Evolutionary conservation across 495 filamentous ascomycete species (phyloP), one percentile per base, ranked within the genome.

Genomic region (Aspergillus funiculosus): DNA sequence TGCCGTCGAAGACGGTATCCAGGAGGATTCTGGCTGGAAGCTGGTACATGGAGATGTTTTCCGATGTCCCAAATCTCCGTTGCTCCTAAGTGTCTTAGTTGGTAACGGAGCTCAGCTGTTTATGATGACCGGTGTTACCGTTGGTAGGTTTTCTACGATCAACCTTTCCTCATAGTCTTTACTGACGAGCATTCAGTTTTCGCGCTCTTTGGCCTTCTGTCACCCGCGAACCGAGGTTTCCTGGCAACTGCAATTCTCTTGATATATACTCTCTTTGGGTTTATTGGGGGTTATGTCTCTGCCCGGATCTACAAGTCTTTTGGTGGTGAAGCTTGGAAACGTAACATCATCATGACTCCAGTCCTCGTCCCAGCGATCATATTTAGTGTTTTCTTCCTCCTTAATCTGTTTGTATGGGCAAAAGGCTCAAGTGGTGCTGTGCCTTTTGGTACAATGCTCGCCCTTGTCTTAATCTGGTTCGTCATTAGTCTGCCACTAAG

Each of bases 11-110:
- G 92, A 97, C 57, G 90, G 89, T 10, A 86, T 97, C 1, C 89
- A 95, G 59, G 92, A 98, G 61, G 92, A 98, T 63, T 95, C 89
- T 4, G 92, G 92, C 27, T 98, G 92, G 92, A 98, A 98, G 68
- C 71, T 98, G 32, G 90, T 98, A 0, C 92, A 98, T 56, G 92
- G 92, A 32, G 92, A 98, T 65, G 91, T 98, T 29, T 98, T 98
- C 75, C 81, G 92, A 30, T 80, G 87, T 8, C 92, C 92, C 4
- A 76, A 79, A 45, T 80, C 86, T 42, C 85, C 89, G 1, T 73
- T 98, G 31, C 70, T 95, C 5, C 76, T 98, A 15, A 87, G 88
- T 59, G 72, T 98, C 10, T 76, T 98, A 56, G 76, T 96, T 37
- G 92, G 92, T 25, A 97, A 92, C 59, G 92, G 92, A 18, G 86